Base-by-base conservation (phyloP, 352 stramenopile species). In the Globisporangium paroecandrum region DNA sequence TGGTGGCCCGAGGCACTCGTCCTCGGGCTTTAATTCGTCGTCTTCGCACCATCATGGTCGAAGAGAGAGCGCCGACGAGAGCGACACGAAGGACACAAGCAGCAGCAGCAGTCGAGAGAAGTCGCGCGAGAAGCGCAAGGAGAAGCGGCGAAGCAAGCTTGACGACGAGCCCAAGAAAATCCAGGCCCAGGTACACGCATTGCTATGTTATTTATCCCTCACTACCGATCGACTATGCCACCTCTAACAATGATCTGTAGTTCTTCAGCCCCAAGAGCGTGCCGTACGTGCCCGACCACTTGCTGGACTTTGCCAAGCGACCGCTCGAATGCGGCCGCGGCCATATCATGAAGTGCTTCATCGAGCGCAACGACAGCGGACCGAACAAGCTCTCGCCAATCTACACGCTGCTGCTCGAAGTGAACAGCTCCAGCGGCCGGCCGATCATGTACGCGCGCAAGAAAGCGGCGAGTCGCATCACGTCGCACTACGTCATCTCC, bases 291-390 rank as follows among this genome's bases (percentile, higher is more conserved):
- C 83, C 87, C 0, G 86, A 94, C 29, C 81, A 96, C 49, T 75
- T 97, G 53, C 75, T 93, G 7, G 77, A 91, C 32, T 97, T 97
- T 64, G 82, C 95, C 32, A 89, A 85, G 64, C 76, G 77, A 0
- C 89, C 89, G 25, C 77, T 94, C 5, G 83, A 94, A 46, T 87
- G 75, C 54, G 88, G 84, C n/a, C 82, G 85, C 20, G 88, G 87
- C 20, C 79, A 89, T 58, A 91, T 93, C 24, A 77, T 93, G 71
- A 93, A 93, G 69, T 97, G 89, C 68, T 97, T 96, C 62, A 97
- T 97, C 61, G 88, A 97, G 66, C 80, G 89, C 60, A 94, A 94
- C 55, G 79, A 90, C 53, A 85, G 69, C 49, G 82, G 86, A 0
- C 79, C 77, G 12, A 95, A 96, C 69, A 90, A 90, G 61, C 74